A percentile compares a stretch with the other conserved stretches of the same genome.
Conservation (phyloP, 129 eudicot genomes). For the Daucus carota region DNA sequence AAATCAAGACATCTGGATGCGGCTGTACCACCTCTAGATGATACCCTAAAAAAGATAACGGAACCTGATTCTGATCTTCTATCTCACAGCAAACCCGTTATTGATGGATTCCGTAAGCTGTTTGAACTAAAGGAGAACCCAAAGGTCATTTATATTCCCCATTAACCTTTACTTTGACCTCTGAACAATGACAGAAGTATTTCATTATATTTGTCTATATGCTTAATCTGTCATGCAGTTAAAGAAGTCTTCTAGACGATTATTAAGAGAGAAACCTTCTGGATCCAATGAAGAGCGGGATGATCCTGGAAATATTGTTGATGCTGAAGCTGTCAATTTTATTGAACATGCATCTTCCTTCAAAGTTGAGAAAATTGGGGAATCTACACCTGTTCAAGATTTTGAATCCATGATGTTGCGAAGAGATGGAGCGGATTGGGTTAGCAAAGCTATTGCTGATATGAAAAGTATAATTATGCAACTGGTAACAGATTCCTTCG, state of each 20-base stretch:
- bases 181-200: neutral
- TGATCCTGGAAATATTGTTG: conserved; percentile 21
- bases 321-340: conserved; percentile 35
- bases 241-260: conserved; percentile 65
- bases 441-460: conserved; percentile 59
- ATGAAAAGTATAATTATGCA: conserved; percentile 67
- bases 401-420: conserved; percentile 92
- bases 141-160: conserved; percentile 43
- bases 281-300: conserved; percentile 54
- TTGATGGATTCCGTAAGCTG: conserved; percentile 58
- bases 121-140: conserved; percentile 81
- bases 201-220: neutral
- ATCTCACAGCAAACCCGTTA: conserved; percentile 48
- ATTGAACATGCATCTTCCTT: conserved; percentile 35
- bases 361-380: conserved; percentile 62
- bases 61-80: conserved; percentile 72
- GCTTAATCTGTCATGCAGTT: conserved; percentile 35
- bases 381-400: conserved; percentile 60
- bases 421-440: conserved; percentile 87
- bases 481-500: conserved; percentile 56
- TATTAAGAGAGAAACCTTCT: conserved; percentile 50
- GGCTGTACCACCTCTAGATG: conserved; percentile 84
- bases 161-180: neutral
- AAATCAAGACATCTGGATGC: conserved; percentile 78
- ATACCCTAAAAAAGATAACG: conserved; percentile 71